Evolutionary conservation across 352 stramenopile genomes (phyloP), one percentile per base, ranked within the genome.

Genomic region (Phytophthora sp.): DNA sequence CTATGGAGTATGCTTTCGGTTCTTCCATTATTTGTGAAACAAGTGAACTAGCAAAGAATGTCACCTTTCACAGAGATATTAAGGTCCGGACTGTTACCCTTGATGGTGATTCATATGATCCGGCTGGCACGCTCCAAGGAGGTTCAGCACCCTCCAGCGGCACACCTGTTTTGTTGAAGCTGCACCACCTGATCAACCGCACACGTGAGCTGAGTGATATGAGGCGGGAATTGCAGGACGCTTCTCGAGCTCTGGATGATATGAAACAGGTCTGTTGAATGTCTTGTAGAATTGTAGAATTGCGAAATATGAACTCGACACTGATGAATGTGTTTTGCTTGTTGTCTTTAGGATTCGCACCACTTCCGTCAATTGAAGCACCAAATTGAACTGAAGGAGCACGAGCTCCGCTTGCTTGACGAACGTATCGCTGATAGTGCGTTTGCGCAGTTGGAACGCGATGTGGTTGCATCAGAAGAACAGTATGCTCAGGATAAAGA

Each of bases 1-100:
- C 97, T 4, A 99, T 99, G 74, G 91, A 99, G 65, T 99, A 99
- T 68, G 95, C 98, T 7, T 99, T 99, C 73, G 98, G 98, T n/a
- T 92, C 87, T 18, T 96, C 94, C n/a, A 84, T 99, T 57, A 96
- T 99, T 42, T 99, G 98, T 59, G 96, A 99, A 59, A 97, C 82
- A 11, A 97, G 94, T 38, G 94, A 98, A 53, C 70, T 95, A 12
- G 88, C 88, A 1, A 92, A 96, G 70, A 87, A 86, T 31, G 84
- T 96, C 35, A 96, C 88, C 0, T 96, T 96, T 51, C 82, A 96
- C 64, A 60, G 74, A 23, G 91, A 98, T 60, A 98, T 99, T 37
- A 98, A 97, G 65, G 92, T 97, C 11, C 88, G 89, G 26, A 99
- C 96, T 1, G 97, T 99, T 13, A 99, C 98, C 5, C 72, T 99